phyloP scores from a whole-genome alignment of 208 protist genomes.

The Crithidia fasciculata region DNA sequence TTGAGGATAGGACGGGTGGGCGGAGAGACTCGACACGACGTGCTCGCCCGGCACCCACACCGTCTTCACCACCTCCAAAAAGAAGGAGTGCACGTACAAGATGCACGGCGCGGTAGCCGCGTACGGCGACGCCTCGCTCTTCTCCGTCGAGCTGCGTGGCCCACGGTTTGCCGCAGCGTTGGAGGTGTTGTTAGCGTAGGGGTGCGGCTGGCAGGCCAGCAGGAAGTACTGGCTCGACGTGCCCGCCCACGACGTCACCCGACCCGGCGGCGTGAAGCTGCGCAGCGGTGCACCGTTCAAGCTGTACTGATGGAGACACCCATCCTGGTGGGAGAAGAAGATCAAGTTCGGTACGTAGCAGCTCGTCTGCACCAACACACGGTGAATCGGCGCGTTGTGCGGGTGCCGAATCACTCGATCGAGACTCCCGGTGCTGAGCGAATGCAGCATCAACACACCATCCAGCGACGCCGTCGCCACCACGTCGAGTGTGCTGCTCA shows the following conservation, averaged over 20 bases:
- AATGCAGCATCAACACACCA: slow-evolving; percentile 84
- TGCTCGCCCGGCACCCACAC: slow-evolving; percentile 46
- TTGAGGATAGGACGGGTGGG: slow-evolving; percentile 69
- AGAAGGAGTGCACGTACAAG: slow-evolving; percentile 82
- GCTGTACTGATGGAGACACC: slow-evolving; percentile 81
- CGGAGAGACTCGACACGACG: slow-evolving; percentile 50
- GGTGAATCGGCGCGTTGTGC: slow-evolving; percentile 61
- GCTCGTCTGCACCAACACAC: slow-evolving; percentile 69
- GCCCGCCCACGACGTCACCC: slow-evolving; percentile 67
- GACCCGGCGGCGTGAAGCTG: slow-evolving; percentile 58
- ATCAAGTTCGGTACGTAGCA: slow-evolving; percentile 91
- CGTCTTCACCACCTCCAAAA: slow-evolving; percentile 54
- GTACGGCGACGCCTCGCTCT: neutral
- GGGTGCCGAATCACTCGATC: slow-evolving; percentile 83
- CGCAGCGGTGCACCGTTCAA: slow-evolving; percentile 81
- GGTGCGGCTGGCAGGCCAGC: slow-evolving; percentile 43
- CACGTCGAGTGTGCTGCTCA: slow-evolving; percentile 74
- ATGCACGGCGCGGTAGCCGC: slow-evolving; percentile 30
- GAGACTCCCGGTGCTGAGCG: slow-evolving; percentile 62
- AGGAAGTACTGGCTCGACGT: slow-evolving; percentile 79
- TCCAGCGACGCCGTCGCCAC: slow-evolving; percentile 86
- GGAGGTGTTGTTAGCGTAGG: neutral
- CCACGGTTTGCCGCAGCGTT: neutral
- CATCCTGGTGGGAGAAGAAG: slow-evolving; percentile 70
- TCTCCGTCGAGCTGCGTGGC: neutral